Evolutionary conservation across 129 eudicot genomes (phyloP).

Genomic region (Arctium minus): DNA sequence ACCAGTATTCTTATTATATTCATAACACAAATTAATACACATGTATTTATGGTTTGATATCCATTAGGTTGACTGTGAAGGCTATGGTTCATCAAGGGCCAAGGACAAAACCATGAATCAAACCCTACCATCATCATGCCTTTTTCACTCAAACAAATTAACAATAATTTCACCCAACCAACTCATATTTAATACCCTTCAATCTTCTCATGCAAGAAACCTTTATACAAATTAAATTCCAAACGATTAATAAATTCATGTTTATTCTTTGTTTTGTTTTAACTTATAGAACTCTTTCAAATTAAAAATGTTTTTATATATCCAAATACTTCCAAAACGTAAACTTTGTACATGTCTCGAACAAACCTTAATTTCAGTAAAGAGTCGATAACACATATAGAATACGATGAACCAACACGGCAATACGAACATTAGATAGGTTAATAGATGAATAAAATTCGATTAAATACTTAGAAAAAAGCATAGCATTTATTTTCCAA

Average conservation of each 20-base stretch:
- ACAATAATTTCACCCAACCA: slow-evolving; percentile 12
- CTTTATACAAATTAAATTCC: neutral
- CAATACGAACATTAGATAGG: neutral
- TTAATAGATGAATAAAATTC: neutral
- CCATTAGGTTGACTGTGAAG: neutral
- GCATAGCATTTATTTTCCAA: neutral
- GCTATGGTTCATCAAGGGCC: neutral
- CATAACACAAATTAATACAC: neutral
- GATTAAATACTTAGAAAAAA: neutral
- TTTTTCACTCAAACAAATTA: slow-evolving; percentile 7
- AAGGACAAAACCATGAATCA: slow-evolving; percentile 20
- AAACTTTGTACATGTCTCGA: no score
- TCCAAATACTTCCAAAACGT: no score
- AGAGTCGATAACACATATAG: no score
- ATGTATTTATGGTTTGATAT: no score
- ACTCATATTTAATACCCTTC: slow-evolving; percentile 2
- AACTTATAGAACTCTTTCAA: no score
- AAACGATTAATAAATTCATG: neutral
- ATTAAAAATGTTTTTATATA: no score
- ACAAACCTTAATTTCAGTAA: no score
- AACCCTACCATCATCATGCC: slow-evolving; percentile 13
- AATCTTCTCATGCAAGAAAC: slow-evolving; percentile 20
- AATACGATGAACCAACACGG: no score
- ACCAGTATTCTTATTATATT: neutral
- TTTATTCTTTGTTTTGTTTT: neutral